Evolutionary conservation across 257 asterid species (phyloP).

Genomic region (Agastache rugosa): DNA sequence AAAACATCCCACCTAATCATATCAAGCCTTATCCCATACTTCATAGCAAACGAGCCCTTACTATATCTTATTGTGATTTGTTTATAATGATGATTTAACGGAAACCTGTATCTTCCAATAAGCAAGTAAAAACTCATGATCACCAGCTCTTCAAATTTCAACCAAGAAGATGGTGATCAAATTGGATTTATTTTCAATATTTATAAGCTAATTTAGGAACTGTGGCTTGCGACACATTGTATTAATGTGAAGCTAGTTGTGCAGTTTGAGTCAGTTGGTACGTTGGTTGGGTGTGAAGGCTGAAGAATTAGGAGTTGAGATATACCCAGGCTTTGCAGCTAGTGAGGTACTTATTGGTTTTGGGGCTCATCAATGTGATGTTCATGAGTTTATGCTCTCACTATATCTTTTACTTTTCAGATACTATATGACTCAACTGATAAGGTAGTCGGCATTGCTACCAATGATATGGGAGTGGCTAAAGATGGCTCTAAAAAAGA

Average conservation of each 20-base stretch:
- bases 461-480: slow-evolving; percentile 98
- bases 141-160: slow-evolving; percentile 4
- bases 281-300: slow-evolving; percentile 96
- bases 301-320: slow-evolving; percentile 96
- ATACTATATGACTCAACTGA: slow-evolving; percentile 64
- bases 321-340: slow-evolving; percentile 99
- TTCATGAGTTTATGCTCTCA: slow-evolving; percentile 33
- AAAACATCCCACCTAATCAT: too few relatives aligned
- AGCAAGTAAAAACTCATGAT: slow-evolving; percentile 18
- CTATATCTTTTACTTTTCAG: slow-evolving; percentile 48
- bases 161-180: slow-evolving; percentile 17
- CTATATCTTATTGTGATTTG: slow-evolving; percentile 18
- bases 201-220: slow-evolving; percentile 24
- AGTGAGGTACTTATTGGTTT: slow-evolving; percentile 69
- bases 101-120: background rate
- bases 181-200: background rate
- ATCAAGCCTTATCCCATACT: too few relatives aligned
- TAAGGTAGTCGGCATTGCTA: slow-evolving; percentile 89
- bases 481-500: slow-evolving; percentile 84
- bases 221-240: slow-evolving; percentile 32
- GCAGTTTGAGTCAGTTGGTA: slow-evolving; percentile 93
- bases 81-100: slow-evolving; percentile 10
- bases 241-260: slow-evolving; percentile 37
- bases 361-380: background rate
- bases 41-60: too few relatives aligned